A percentile compares a stretch with the other conserved stretches of the same genome.
Evolutionary conservation across 139 green algal genomes (phyloP).

Genomic region (Chlorella sp.): DNA sequence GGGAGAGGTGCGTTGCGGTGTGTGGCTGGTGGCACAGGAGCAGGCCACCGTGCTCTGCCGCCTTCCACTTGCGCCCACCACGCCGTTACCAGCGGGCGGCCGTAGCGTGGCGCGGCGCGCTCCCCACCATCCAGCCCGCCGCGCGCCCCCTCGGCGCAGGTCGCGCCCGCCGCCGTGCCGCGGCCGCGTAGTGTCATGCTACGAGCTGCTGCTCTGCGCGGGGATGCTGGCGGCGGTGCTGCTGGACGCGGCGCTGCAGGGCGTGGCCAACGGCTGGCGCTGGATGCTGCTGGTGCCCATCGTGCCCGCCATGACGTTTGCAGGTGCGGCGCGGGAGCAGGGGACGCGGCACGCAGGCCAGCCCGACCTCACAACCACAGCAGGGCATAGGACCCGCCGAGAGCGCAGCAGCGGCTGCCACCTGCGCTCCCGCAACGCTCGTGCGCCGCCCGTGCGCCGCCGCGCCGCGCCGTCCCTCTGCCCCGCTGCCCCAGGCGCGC

Average conservation of each 20-base stretch:
- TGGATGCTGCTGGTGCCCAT: slow-evolving; percentile 74
- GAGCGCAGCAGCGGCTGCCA: too few relatives aligned
- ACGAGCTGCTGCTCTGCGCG: slow-evolving; percentile 77
- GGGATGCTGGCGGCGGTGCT: slow-evolving; percentile 74
- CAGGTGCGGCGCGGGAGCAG: slow-evolving; percentile 22
- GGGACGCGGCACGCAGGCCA: slow-evolving; percentile 15
- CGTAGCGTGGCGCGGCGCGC: too few relatives aligned
- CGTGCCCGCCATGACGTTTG: slow-evolving; percentile 44
- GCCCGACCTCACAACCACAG: slow-evolving; percentile 22
- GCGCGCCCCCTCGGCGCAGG: too few relatives aligned
- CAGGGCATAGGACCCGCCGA: too few relatives aligned
- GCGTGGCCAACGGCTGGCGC: slow-evolving; percentile 53
- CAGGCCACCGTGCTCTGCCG: too few relatives aligned
- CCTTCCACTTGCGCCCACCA: too few relatives aligned
- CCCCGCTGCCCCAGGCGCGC: slow-evolving; percentile 29
- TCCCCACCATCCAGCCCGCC: too few relatives aligned
- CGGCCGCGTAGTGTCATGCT: slow-evolving; percentile 65
- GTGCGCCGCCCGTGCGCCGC: background rate
- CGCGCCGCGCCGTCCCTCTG: background rate
- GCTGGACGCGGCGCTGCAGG: slow-evolving; percentile 61
- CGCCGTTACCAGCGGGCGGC: too few relatives aligned
- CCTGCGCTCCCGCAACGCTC: background rate
- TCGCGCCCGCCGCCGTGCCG: slow-evolving; percentile 34
- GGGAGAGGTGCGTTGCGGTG: slow-evolving; percentile 58
- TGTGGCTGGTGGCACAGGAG: background rate